These are phyloP conservation scores for Plasmodium berghei DNA, from an alignment of 169 alveolate genomes.

Conservation along the genomic window DNA sequence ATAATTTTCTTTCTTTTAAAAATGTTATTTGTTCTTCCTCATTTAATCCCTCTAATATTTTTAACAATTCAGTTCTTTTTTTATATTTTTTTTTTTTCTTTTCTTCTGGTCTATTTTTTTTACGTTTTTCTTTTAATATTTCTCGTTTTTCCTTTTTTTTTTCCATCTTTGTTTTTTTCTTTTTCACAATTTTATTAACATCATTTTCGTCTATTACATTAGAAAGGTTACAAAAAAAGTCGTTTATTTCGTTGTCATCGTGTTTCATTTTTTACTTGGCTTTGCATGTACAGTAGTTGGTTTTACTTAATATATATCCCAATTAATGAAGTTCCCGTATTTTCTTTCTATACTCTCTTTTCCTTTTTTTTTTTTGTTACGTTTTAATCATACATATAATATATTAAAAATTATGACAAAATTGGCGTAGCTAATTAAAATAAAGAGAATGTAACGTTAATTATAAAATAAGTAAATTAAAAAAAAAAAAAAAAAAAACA, in stretches of 20 bases:
- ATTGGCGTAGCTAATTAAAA: too few relatives aligned
- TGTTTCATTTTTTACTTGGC: not conserved
- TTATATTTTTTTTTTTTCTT: constrained; percentile 58
- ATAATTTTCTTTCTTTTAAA: constrained; percentile 70
- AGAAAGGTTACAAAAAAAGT: constrained; percentile 13
- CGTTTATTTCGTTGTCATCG: constrained; percentile 3
- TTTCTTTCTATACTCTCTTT: too few relatives aligned
- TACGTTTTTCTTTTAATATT: constrained; percentile 52
- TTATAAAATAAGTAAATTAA: too few relatives aligned
- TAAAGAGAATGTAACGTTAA: too few relatives aligned
- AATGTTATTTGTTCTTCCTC: constrained; percentile 71
- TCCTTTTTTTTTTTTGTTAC: too few relatives aligned
- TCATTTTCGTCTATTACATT: constrained; percentile 53
- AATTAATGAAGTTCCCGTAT: too few relatives aligned
- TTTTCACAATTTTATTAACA: constrained; percentile 8
- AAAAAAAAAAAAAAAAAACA: too few relatives aligned
- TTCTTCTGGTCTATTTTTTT: constrained; percentile 70
- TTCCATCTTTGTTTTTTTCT: constrained; percentile 59
- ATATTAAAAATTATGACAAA: too few relatives aligned
- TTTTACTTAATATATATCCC: too few relatives aligned
- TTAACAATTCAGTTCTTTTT: constrained; percentile 33
- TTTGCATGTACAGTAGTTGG: too few relatives aligned
- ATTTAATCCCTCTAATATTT: constrained; percentile 58
- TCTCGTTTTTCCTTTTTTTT: constrained; percentile 54
- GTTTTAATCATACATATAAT: too few relatives aligned